Base-by-base conservation (phyloP, 768 basidiomycete species). In the Kwoniella heveanensis region DNA sequence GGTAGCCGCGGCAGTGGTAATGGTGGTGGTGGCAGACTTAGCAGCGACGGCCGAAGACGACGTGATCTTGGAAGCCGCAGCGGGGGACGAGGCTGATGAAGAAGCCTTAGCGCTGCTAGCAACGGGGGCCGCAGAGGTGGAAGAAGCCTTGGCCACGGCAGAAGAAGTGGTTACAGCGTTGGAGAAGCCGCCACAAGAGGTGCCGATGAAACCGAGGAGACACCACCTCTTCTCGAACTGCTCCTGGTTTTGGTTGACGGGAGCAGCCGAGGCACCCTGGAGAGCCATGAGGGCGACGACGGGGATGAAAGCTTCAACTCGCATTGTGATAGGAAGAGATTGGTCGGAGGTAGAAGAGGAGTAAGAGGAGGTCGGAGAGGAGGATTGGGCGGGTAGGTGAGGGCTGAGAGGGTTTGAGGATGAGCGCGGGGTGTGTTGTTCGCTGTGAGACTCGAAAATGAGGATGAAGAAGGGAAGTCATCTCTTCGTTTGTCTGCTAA, bases 201-300 rank as follows among this genome's bases (percentile, higher is more conserved):
- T 62, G 49, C 65, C 65, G 44, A 58, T 58, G 47, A 58, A n/a
- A 36, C 65, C 65, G 21, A 55, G 51, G 39, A 66, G 54, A 53
- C 65, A 66, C 60, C 59, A 66, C 36, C 65, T 57, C 56, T 66
- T 66, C 37, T 66, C 65, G 29, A 61, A 39, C 19, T 65, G 57
- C 17, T 50, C 53, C 26, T 57, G 48, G 22, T 54, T 37, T 17
- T 57, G 56, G 48, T 19, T 51, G 39, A 61, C 56, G 44, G 65
- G 65, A 22, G 65, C 65, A 15, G 65, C 65, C 37, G 59, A 44
- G 27, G 51, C 60, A 57, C 63, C 63, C 29, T 51, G 32, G 46
- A 58, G 49, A 50, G 57, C 63, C 51, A 65, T 50, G 52, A 57
- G 50, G 57, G 50, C 57, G 44, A 65, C 52, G 48, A 65, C 57